Evolutionary conservation across 768 basidiomycete species (phyloP).

Genomic region (Tricholoma furcatifolium): DNA sequence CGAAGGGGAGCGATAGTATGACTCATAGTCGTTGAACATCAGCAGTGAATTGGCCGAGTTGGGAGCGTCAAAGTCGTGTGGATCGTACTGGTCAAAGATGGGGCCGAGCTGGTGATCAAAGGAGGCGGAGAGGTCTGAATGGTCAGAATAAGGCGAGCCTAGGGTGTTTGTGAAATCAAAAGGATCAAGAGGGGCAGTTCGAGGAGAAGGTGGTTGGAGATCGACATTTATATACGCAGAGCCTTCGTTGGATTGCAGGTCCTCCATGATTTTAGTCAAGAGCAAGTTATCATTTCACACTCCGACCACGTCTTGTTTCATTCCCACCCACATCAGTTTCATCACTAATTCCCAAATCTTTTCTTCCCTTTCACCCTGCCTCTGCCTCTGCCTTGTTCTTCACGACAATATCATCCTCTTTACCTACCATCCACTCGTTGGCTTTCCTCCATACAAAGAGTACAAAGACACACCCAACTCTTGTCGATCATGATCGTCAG

Average conservation of each 20-base stretch:
- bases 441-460: too few relatives aligned
- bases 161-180: slow-evolving; percentile 30
- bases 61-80: slow-evolving; percentile 68
- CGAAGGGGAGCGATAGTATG: slow-evolving; percentile 66
- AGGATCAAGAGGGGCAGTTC: slow-evolving; percentile 17
- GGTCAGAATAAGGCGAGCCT: slow-evolving; percentile 66
- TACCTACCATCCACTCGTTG: too few relatives aligned
- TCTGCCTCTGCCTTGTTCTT: too few relatives aligned
- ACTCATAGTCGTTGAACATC: slow-evolving; percentile 56
- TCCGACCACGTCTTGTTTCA: too few relatives aligned
- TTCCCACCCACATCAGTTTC: too few relatives aligned
- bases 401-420: too few relatives aligned
- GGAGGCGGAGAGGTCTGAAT: slow-evolving; percentile 67
- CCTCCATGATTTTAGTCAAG: slow-evolving; percentile 17
- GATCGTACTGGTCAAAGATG: slow-evolving; percentile 55
- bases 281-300: too few relatives aligned
- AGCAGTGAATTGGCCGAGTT: slow-evolving; percentile 45
- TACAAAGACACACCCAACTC: too few relatives aligned
- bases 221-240: slow-evolving; percentile 31
- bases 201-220: slow-evolving; percentile 25
- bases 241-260: slow-evolving; percentile 11
- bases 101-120: slow-evolving; percentile 37
- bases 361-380: too few relatives aligned
- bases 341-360: too few relatives aligned
- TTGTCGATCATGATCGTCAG: too few relatives aligned